phyloP scores from a whole-genome alignment of 371 early-diverging fungal species.

The Haplosporangium sp. region DNA sequence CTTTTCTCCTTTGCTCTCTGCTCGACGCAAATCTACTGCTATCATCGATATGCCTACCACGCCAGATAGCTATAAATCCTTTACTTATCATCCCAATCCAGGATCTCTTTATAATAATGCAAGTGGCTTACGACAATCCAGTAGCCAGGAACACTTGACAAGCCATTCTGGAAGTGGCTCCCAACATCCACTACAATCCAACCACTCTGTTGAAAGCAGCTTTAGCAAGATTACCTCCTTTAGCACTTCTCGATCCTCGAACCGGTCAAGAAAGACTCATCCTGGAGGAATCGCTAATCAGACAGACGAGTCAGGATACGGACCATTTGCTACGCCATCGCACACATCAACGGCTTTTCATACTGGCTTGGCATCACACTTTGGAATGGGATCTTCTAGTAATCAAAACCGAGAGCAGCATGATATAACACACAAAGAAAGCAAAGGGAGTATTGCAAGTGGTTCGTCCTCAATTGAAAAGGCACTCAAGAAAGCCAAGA shows the following conservation, averaged over 20 bases:
- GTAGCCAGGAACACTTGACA: conserved; percentile 2
- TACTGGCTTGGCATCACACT: conserved; percentile 43
- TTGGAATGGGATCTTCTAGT: conserved; percentile 24
- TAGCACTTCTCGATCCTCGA: conserved; percentile 40
- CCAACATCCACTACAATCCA: background rate
- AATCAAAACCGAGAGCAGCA: conserved; percentile 25
- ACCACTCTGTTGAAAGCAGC: conserved; percentile 23
- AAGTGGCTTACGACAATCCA: conserved; percentile 15
- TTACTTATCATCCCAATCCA: conserved; percentile 5
- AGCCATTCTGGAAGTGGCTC: background rate
- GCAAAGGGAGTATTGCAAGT: conserved; percentile 27
- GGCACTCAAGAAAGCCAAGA: conserved; percentile 76
- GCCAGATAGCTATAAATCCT: conserved; percentile 35
- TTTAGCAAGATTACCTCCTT: conserved; percentile 45
- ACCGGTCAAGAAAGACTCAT: conserved; percentile 32
- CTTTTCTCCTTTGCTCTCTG: conserved; percentile 45
- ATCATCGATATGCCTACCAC: conserved; percentile 41
- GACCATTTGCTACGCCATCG: conserved; percentile 31
- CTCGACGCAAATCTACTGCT: conserved; percentile 36
- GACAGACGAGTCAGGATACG: conserved; percentile 29
- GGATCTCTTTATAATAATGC: conserved; percentile 3
- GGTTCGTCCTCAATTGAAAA: conserved; percentile 60
- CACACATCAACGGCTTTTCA: conserved; percentile 49
- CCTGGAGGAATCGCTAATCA: conserved; percentile 27
- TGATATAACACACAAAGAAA: conserved; percentile 22